phyloP scores from a whole-genome alignment of 169 alveolate genomes.

The Babesia ovis region DNA sequence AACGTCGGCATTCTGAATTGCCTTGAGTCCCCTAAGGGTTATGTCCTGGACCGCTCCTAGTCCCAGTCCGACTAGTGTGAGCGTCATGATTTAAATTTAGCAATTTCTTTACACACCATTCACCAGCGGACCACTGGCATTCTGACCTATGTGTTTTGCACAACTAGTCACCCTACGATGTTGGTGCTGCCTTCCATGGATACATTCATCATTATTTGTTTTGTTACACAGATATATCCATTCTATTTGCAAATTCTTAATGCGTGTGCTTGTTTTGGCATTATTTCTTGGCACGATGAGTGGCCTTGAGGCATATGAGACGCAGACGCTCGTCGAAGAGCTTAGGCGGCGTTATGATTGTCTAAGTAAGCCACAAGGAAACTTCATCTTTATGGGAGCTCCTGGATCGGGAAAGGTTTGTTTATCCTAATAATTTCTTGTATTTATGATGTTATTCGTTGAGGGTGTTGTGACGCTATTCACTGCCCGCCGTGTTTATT shows the following conservation, averaged over 20 bases:
- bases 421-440: background rate
- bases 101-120: no score
- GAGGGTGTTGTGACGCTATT: background rate
- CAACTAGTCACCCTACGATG: no score
- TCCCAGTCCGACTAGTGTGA: slow-evolving; percentile 92
- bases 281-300: slow-evolving; percentile 33
- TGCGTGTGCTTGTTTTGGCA: background rate
- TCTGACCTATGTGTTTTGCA: no score
- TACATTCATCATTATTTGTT: no score
- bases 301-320: slow-evolving; percentile 67
- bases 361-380: slow-evolving; percentile 76
- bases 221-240: no score
- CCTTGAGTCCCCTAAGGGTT: slow-evolving; percentile 89
- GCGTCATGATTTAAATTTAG: slow-evolving; percentile 79
- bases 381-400: slow-evolving; percentile 75
- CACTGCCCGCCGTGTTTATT: background rate
- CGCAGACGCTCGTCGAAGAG: slow-evolving; percentile 71
- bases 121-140: no score
- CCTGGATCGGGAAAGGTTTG: slow-evolving; percentile 84
- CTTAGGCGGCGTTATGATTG: slow-evolving; percentile 73
- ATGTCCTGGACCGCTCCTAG: slow-evolving; percentile 91
- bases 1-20: slow-evolving; percentile 81
- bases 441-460: background rate
- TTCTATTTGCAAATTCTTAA: background rate
- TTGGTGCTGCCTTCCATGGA: no score